Evolutionary conservation across 2,329 filamentous ascomycete genomes (phyloP).

Genomic region (Cladobotryum mycophilum): DNA sequence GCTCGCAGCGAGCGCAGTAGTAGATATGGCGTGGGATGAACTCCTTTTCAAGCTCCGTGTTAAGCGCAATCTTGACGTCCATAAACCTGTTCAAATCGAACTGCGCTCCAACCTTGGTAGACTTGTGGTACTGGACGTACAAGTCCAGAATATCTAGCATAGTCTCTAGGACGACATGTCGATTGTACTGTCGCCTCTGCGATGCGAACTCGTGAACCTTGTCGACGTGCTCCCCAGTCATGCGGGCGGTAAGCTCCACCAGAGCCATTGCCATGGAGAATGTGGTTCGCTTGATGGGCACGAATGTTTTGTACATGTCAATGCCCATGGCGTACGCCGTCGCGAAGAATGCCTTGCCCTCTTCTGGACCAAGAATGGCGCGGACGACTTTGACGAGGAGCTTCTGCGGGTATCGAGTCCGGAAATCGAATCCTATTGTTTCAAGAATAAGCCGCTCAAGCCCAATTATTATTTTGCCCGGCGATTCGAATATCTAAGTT

Average conservation of each 20-base stretch:
- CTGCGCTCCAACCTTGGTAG: slow-evolving; percentile 65
- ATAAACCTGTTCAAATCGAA: slow-evolving; percentile 76
- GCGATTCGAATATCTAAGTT: slow-evolving; percentile 68
- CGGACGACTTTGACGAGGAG: slow-evolving; percentile 73
- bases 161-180: slow-evolving; percentile 60
- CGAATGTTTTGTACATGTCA: slow-evolving; percentile 89
- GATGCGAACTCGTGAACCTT: slow-evolving; percentile 44
- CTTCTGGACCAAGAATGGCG: slow-evolving; percentile 39
- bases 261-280: slow-evolving; percentile 79
- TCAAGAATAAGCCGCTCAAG: slow-evolving; percentile 91
- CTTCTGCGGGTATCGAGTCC: slow-evolving; percentile 80
- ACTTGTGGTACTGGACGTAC: slow-evolving; percentile 75
- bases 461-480: slow-evolving; percentile 76
- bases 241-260: slow-evolving; percentile 69
- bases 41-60: slow-evolving; percentile 67
- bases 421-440: slow-evolving; percentile 88
- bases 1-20: slow-evolving; percentile 48
- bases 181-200: slow-evolving; percentile 39
- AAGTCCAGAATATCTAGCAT: slow-evolving; percentile 86
- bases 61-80: slow-evolving; percentile 77
- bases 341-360: slow-evolving; percentile 50
- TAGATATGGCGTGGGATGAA: slow-evolving; percentile 57
- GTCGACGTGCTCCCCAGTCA: slow-evolving; percentile 53
- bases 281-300: slow-evolving; percentile 82
- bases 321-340: slow-evolving; percentile 76